A percentile compares a stretch with the other conserved stretches of the same genome.
These are phyloP conservation scores for Aspergillus conjunctus DNA, from an alignment of 495 filamentous ascomycete genomes.

Conservation along the genomic window DNA sequence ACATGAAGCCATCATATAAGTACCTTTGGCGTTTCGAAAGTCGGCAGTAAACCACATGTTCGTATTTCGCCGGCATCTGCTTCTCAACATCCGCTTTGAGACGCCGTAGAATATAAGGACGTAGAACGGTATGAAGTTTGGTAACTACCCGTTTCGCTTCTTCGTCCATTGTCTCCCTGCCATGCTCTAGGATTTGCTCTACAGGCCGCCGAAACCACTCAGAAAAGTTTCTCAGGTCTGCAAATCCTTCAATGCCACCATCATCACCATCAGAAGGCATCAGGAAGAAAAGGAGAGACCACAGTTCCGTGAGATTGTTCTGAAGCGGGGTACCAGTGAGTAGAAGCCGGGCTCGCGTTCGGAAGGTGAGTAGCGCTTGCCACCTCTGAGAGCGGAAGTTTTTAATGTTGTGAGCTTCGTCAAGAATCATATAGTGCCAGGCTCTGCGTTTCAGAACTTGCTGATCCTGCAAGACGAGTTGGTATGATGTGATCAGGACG, in stretches of 20 bases:
- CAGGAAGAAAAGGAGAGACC: conserved; percentile 95
- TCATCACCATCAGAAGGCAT: conserved; percentile 80
- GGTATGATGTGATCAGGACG: conserved; percentile 95
- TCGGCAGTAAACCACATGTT: conserved; percentile 93
- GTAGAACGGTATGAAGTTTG: conserved; percentile 89
- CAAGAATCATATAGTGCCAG: conserved; percentile 98
- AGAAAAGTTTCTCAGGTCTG: conserved; percentile 87
- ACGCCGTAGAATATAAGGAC: conserved; percentile 88
- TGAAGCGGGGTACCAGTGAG: conserved; percentile 96
- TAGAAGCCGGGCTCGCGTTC: conserved; percentile 81
- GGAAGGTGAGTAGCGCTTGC: conserved; percentile 91
- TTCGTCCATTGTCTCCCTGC: conserved; percentile 88
- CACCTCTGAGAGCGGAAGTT: conserved; percentile 97
- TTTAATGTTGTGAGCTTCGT: conserved; percentile 99
- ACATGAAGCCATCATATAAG: conserved; percentile 96
- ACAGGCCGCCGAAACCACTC: conserved; percentile 92
- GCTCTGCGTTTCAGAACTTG: conserved; percentile 87
- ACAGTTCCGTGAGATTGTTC: conserved; percentile 95
- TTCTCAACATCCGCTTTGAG: conserved; percentile 99
- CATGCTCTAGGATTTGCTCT: conserved; percentile 93
- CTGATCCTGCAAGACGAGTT: conserved; percentile 90
- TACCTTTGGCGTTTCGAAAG: conserved; percentile 93
- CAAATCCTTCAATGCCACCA: conserved; percentile 79
- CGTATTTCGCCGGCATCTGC: conserved; percentile 97
- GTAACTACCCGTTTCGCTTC: conserved; percentile 85